These are phyloP conservation scores for Leccinum broughii DNA, from an alignment of 768 basidiomycete genomes.

Conservation along the genomic window DNA sequence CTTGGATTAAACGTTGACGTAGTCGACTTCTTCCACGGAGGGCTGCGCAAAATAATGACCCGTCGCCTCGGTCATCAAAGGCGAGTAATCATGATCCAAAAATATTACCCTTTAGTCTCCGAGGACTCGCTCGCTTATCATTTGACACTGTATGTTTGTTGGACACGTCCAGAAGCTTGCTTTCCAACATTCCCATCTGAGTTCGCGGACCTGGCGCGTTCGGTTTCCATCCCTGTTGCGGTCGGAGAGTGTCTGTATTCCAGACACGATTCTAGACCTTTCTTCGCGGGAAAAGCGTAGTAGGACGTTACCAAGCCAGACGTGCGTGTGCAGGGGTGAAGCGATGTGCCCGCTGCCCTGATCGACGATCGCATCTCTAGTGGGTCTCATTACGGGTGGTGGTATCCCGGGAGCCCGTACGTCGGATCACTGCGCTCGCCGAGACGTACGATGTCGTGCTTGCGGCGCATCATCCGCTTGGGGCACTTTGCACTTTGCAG, in stretches of 20 bases:
- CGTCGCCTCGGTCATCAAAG: constrained; percentile 74
- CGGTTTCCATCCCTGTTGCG: constrained; percentile 60
- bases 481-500: constrained; percentile 70
- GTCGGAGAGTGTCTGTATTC: constrained; percentile 66
- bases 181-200: constrained; percentile 60
- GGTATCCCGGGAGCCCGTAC: constrained; percentile 58
- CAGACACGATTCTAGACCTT: constrained; percentile 62
- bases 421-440: constrained; percentile 52
- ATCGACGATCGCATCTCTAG: constrained; percentile 18
- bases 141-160: background rate
- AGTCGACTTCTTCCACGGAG: constrained; percentile 64
- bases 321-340: constrained; percentile 34
- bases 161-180: constrained; percentile 46
- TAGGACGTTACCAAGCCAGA: constrained; percentile 71
- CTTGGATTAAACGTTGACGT: constrained; percentile 60
- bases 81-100: constrained; percentile 21
- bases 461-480: constrained; percentile 73
- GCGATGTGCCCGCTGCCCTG: background rate
- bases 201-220: constrained; percentile 55
- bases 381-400: constrained; percentile 51
- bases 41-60: constrained; percentile 68
- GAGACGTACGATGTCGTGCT: constrained; percentile 72
- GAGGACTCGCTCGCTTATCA: background rate
- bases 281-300: constrained; percentile 61
- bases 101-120: background rate